A percentile compares a stretch with the other conserved stretches of the same genome.
Conservation (phyloP, 2,329 filamentous ascomycete species). For the Chrysosporium keratinophilum region DNA sequence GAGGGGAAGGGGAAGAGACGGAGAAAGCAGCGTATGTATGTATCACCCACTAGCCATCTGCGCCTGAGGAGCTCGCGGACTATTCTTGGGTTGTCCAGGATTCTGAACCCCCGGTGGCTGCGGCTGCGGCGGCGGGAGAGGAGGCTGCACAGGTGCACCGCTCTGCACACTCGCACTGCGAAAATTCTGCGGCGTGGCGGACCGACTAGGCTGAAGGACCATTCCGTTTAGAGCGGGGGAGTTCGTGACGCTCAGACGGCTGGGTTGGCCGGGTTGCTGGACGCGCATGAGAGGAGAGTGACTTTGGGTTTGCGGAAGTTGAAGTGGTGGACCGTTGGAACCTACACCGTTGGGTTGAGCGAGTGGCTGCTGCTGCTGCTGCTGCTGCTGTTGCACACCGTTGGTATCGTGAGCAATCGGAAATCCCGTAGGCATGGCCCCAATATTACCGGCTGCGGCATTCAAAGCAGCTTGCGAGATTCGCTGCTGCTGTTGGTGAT, state of each 20-base stretch:
- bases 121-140: background rate
- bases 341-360: slow-evolving; percentile 25
- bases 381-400: slow-evolving; percentile 15
- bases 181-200: slow-evolving; percentile 39
- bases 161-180: slow-evolving; percentile 36
- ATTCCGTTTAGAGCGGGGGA: slow-evolving; percentile 39
- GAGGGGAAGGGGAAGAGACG: background rate
- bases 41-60: slow-evolving; percentile 31
- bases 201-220: slow-evolving; percentile 34
- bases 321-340: slow-evolving; percentile 31
- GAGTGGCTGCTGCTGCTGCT: slow-evolving; percentile 17
- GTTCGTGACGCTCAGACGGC: slow-evolving; percentile 30
- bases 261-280: slow-evolving; percentile 37
- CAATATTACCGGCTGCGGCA: slow-evolving; percentile 41
- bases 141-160: slow-evolving; percentile 19
- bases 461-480: slow-evolving; percentile 45
- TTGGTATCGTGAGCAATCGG: slow-evolving; percentile 33
- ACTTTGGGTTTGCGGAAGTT: slow-evolving; percentile 40
- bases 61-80: slow-evolving; percentile 34
- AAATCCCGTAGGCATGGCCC: slow-evolving; percentile 32
- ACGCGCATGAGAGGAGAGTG: slow-evolving; percentile 46
- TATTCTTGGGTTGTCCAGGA: slow-evolving; percentile 30
- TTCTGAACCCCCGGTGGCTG: background rate
- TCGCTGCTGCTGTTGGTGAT: slow-evolving; percentile 36
- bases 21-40: background rate